Percentiles rank a stretch among this genome's conserved stretches.
phyloP scores from a whole-genome alignment of 2,329 filamentous ascomycete species.

The Stagonosporopsis rhizophila region DNA sequence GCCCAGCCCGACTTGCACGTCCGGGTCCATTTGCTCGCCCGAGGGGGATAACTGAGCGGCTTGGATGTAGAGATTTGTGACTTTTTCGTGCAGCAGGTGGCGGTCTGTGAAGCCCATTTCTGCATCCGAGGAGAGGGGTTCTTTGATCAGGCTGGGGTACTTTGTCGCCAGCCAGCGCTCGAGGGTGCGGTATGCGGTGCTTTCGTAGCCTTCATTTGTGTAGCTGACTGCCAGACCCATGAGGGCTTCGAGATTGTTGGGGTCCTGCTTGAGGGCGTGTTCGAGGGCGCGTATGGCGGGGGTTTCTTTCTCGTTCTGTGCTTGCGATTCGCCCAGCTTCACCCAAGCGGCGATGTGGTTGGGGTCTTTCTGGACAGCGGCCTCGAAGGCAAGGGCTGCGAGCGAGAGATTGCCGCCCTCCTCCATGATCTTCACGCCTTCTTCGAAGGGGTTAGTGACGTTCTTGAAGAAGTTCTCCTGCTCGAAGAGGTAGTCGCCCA shows the following conservation, averaged over 20 bases:
- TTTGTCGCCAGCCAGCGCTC: slow-evolving; percentile 97
- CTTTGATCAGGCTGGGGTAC: slow-evolving; percentile 82
- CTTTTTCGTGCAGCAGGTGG: slow-evolving; percentile 84
- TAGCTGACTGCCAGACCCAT: slow-evolving; percentile 98
- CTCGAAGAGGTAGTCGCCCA: slow-evolving; percentile 94
- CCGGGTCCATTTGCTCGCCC: slow-evolving; percentile 95
- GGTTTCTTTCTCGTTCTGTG: slow-evolving; percentile 98
- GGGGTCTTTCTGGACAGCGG: slow-evolving; percentile 88
- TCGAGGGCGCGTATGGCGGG: slow-evolving; percentile 94
- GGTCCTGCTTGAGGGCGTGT: slow-evolving; percentile 86
- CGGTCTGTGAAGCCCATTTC: slow-evolving; percentile 96
- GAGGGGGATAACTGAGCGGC: slow-evolving; percentile 91
- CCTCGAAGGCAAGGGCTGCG: slow-evolving; percentile 93
- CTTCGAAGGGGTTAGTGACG: slow-evolving; percentile 84
- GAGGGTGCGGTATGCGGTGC: slow-evolving; percentile 91
- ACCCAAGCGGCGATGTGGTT: slow-evolving; percentile 93
- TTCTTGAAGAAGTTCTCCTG: slow-evolving; percentile 89
- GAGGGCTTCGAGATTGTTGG: slow-evolving; percentile 83
- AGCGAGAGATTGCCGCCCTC: slow-evolving; percentile 93
- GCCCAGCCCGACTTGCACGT: slow-evolving; percentile 95
- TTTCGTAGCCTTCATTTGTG: slow-evolving; percentile 98
- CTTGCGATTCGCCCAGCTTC: slow-evolving; percentile 87
- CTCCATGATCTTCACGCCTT: slow-evolving; percentile 90
- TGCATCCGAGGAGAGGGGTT: slow-evolving; percentile 74
- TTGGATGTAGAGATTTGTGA: slow-evolving; percentile 88